These are phyloP conservation scores for Lactifluus subvellereus DNA, from an alignment of 768 basidiomycete species.

Conservation along the genomic window DNA sequence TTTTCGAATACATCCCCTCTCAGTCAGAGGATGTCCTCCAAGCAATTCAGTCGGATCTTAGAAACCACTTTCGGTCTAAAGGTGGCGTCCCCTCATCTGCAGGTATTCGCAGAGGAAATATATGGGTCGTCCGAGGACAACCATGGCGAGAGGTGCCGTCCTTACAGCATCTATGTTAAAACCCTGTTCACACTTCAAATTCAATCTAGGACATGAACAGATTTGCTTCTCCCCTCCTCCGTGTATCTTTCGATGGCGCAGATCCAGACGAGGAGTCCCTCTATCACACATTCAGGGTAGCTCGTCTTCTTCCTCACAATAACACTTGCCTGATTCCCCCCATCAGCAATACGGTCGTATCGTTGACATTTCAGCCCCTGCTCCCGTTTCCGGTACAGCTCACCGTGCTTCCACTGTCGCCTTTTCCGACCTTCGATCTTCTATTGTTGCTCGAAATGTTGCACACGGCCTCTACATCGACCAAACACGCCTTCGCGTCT, in stretches of 20 bases:
- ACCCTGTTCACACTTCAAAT: not conserved
- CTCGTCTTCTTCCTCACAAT: slow-evolving; percentile 26
- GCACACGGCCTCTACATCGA: slow-evolving; percentile 51
- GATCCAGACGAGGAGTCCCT: slow-evolving; percentile 77
- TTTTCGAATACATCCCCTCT: slow-evolving; percentile 52
- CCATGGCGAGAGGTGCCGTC: slow-evolving; percentile 72
- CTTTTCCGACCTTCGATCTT: slow-evolving; percentile 59
- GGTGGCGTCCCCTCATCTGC: slow-evolving; percentile 63
- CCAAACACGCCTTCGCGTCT: slow-evolving; percentile 44
- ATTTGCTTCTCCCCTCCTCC: slow-evolving; percentile 66
- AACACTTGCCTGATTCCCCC: slow-evolving; percentile 5
- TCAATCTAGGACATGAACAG: slow-evolving; percentile 70
- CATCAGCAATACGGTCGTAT: slow-evolving; percentile 79
- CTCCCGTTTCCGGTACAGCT: slow-evolving; percentile 56
- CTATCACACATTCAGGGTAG: slow-evolving; percentile 71
- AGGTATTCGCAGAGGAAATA: slow-evolving; percentile 43
- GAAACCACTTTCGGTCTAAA: slow-evolving; percentile 38
- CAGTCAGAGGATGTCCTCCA: slow-evolving; percentile 32
- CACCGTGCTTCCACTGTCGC: slow-evolving; percentile 59
- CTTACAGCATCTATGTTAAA: not conserved
- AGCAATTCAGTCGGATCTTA: slow-evolving; percentile 46
- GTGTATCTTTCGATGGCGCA: slow-evolving; percentile 83
- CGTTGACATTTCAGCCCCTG: slow-evolving; percentile 53
- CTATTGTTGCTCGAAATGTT: slow-evolving; percentile 78
- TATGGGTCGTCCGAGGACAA: slow-evolving; percentile 70